These are phyloP conservation scores for Cystobasidium pallidum DNA, from an alignment of 1,284 basidiomycete genomes.

Conservation along the genomic window DNA sequence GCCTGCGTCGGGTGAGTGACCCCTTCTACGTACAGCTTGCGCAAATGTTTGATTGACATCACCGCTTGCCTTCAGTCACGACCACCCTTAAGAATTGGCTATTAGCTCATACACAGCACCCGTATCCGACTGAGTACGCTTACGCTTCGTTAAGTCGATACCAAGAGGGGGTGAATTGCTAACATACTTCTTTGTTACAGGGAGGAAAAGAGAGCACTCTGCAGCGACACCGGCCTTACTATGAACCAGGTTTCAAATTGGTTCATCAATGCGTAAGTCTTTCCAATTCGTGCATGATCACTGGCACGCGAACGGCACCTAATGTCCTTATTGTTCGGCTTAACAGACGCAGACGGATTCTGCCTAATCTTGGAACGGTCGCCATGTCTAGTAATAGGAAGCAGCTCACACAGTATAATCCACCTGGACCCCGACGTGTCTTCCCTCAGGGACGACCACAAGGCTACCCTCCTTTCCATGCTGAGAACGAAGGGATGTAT, in stretches of 20 bases:
- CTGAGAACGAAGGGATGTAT: background rate
- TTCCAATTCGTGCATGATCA: too few relatives aligned
- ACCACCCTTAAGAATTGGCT: conserved; percentile 37
- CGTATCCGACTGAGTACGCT: conserved; percentile 41
- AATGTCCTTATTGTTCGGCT: background rate
- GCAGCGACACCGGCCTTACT: conserved; percentile 26
- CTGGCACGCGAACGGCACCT: too few relatives aligned
- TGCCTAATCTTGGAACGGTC: conserved; percentile 29
- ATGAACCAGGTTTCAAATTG: conserved; percentile 44
- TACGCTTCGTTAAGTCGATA: background rate
- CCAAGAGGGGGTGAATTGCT: too few relatives aligned
- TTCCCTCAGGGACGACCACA: conserved; percentile 2
- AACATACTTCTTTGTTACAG: background rate
- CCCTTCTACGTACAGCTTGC: too few relatives aligned
- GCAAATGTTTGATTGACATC: too few relatives aligned
- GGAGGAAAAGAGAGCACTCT: conserved; percentile 38
- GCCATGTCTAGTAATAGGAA: conserved; percentile 35
- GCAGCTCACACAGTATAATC: conserved; percentile 37
- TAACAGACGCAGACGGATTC: conserved; percentile 33
- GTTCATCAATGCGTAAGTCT: conserved; percentile 44
- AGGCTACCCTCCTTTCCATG: background rate
- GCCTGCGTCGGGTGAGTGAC: conserved; percentile 16
- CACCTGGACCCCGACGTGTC: conserved; percentile 23
- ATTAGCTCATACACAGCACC: conserved; percentile 32
- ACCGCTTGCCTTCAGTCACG: conserved; percentile 18